These are phyloP conservation scores for Endotrypanum monterogeii DNA, from an alignment of 208 protist species.

Conservation along the genomic window DNA sequence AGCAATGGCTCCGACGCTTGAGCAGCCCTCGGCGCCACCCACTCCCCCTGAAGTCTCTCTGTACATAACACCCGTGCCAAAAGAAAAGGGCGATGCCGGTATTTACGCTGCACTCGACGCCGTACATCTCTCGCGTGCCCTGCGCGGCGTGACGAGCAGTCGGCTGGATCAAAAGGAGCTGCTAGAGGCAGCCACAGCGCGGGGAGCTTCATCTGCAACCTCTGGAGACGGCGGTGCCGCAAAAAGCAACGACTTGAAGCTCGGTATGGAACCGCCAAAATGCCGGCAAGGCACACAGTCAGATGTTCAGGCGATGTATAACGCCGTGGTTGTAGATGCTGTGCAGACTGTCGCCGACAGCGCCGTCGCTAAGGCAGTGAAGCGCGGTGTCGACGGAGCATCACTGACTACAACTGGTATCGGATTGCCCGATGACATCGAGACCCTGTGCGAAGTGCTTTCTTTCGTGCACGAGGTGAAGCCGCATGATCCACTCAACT, in stretches of 20 bases:
- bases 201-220: not conserved
- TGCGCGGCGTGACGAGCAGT: constrained; percentile 70
- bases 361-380: not conserved
- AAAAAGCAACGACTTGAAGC: constrained; percentile 5
- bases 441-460: constrained; percentile 39
- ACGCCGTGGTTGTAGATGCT: constrained; percentile 10
- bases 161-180: constrained; percentile 34
- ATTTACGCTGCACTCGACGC: constrained; percentile 79
- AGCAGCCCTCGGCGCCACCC: not conserved
- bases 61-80: constrained; percentile 44
- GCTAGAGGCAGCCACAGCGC: constrained; percentile 2
- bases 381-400: constrained; percentile 24
- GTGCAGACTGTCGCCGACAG: constrained; percentile 1
- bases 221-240: not conserved
- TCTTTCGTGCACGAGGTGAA: constrained; percentile 51
- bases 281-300: constrained; percentile 8
- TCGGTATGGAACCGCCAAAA: constrained; percentile 24
- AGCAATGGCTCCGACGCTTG: not conserved
- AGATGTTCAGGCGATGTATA: constrained; percentile 18
- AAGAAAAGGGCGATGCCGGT: constrained; percentile 74
- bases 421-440: constrained; percentile 50
- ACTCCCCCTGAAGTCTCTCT: not conserved
- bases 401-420: constrained; percentile 39
- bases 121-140: constrained; percentile 52
- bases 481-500: constrained; percentile 55